Percentiles rank a stretch among this genome's conserved stretches.
phyloP scores from a whole-genome alignment of 192 early-diverging fungal genomes.

The Podochytrium sp. region DNA sequence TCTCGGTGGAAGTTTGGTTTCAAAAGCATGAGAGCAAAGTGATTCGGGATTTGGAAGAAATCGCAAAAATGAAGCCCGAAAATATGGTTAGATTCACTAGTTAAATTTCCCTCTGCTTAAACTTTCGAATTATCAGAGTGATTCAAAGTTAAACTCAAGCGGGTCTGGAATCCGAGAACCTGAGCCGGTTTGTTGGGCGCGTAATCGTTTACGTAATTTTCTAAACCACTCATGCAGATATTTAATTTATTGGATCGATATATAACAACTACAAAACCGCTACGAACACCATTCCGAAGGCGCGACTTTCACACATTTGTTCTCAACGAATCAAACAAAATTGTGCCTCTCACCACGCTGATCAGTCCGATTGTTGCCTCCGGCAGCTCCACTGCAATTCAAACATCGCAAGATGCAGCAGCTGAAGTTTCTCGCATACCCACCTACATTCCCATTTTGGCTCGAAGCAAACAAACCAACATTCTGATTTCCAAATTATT shows the following conservation, averaged over 20 bases:
- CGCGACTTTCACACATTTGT: slow-evolving; percentile 35
- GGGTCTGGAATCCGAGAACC: not conserved
- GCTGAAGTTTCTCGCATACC: slow-evolving; percentile 40
- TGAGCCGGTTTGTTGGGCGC: not conserved
- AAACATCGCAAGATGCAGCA: slow-evolving; percentile 27
- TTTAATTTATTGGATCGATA: slow-evolving; percentile 18
- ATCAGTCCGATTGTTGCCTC: slow-evolving; percentile 22
- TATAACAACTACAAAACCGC: not conserved
- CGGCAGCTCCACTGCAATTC: not conserved
- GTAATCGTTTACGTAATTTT: not conserved
- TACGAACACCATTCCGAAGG: slow-evolving; percentile 34
- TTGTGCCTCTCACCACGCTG: slow-evolving; percentile 41
- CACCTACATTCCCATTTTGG: not conserved
- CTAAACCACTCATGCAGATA: not conserved
- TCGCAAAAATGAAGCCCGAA: not conserved
- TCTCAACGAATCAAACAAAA: slow-evolving; percentile 41
- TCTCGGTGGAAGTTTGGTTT: slow-evolving; percentile 42
- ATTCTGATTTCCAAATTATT: slow-evolving; percentile 11
- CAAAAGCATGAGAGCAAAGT: slow-evolving; percentile 29
- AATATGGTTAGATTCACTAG: too few species aligned
- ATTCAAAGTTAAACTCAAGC: not conserved
- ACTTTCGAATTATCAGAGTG: not conserved
- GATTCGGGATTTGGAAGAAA: slow-evolving; percentile 18
- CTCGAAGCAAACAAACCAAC: slow-evolving; percentile 1
- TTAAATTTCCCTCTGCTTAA: too few species aligned